Conservation (phyloP, 306 rosid species). For the Prunus salicina region DNA sequence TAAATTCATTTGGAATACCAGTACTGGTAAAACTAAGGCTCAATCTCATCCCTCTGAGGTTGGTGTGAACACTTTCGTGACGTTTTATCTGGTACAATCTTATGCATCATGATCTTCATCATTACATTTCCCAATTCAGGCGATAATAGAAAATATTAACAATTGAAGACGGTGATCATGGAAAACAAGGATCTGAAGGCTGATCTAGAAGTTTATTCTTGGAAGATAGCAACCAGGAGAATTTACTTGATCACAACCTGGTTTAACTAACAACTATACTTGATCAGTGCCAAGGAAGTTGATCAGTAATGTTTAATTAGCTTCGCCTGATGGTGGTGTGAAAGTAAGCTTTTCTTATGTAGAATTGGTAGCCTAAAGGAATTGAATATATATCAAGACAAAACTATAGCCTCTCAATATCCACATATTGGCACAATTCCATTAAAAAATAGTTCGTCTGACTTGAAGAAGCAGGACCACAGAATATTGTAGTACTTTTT, state of each 20-base stretch:
- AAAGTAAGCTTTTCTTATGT: background rate
- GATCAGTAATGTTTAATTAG: background rate
- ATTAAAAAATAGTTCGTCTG: slow-evolving; percentile 33
- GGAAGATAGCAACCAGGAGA: no score
- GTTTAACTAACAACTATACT: background rate
- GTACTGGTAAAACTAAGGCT: background rate
- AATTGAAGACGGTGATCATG: no score
- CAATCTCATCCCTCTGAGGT: background rate
- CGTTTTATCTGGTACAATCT: no score
- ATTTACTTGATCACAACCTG: background rate
- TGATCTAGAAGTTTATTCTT: no score
- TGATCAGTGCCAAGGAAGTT: slow-evolving; percentile 10
- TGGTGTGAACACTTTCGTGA: no score
- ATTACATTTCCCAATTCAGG: no score
- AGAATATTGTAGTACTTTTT: slow-evolving; percentile 13
- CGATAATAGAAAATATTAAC: no score
- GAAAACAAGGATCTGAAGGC: no score
- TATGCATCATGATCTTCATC: no score
- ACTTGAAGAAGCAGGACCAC: slow-evolving; percentile 25
- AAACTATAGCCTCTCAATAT: background rate
- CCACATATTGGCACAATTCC: slow-evolving; percentile 26
- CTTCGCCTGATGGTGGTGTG: slow-evolving; percentile 7
- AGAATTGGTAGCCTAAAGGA: background rate
- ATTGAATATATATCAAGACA: background rate
- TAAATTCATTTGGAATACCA: no score